Percentiles rank a stretch among this genome's conserved stretches.
These are phyloP conservation scores for Pisolithus albus DNA, from an alignment of 768 basidiomycete genomes.

Conservation along the genomic window DNA sequence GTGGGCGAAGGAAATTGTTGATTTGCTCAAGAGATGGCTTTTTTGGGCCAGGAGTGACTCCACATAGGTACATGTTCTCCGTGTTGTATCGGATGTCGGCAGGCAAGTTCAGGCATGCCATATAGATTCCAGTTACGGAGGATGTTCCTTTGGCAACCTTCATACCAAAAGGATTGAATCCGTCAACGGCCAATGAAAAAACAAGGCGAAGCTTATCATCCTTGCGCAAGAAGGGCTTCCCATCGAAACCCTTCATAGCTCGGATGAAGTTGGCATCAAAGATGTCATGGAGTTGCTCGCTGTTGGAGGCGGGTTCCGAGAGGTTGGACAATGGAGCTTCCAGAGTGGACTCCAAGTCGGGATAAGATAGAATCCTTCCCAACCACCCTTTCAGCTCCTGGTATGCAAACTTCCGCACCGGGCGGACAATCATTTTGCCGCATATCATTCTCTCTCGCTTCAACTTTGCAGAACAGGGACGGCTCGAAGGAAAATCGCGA, in stretches of 20 bases:
- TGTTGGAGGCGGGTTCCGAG: too few relatives aligned
- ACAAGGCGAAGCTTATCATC: constrained; percentile 14
- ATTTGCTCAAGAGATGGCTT: constrained; percentile 28
- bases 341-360: constrained; percentile 21
- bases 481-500: too few relatives aligned
- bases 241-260: too few relatives aligned
- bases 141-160: constrained; percentile 22
- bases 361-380: constrained; percentile 16
- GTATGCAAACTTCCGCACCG: constrained; percentile 13
- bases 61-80: constrained; percentile 35
- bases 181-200: constrained; percentile 18
- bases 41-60: constrained; percentile 36
- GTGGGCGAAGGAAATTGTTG: constrained; percentile 32
- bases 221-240: constrained; percentile 11
- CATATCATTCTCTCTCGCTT: too few relatives aligned
- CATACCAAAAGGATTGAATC: constrained; percentile 12
- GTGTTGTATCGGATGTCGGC: constrained; percentile 22
- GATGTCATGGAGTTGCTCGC: too few relatives aligned
- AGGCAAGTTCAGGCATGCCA: constrained; percentile 32
- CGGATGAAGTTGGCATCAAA: too few relatives aligned
- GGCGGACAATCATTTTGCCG: neutral
- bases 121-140: constrained; percentile 21
- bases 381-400: constrained; percentile 25
- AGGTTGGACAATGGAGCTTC: constrained; percentile 6
- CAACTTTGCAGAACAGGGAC: too few relatives aligned